Percentiles rank a stretch among this genome's conserved stretches.
Evolutionary conservation across 2,329 filamentous ascomycete genomes (phyloP).

Genomic region (Talaromyces verruculosus): DNA sequence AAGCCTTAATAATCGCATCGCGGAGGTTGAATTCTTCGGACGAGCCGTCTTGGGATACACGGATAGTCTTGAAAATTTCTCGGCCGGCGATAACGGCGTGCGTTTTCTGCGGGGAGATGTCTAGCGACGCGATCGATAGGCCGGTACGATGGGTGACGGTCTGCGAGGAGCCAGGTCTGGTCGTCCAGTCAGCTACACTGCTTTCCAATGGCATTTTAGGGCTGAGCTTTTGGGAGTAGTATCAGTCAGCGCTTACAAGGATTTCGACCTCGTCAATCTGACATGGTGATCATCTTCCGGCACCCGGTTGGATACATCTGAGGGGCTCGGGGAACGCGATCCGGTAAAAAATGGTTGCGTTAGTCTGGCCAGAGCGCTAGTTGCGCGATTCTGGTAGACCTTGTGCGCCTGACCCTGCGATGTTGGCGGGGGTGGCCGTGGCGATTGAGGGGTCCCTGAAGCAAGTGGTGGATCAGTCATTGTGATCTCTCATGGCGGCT

Average conservation of each 20-base stretch:
- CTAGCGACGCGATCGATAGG: conserved; percentile 62
- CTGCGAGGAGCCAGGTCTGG: conserved; percentile 51
- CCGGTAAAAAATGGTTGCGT: conserved; percentile 56
- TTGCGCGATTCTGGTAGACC: conserved; percentile 45
- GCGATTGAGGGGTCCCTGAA: conserved; percentile 27
- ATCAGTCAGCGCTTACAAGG: conserved; percentile 35
- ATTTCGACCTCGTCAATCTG: conserved; percentile 39
- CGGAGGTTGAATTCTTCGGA: conserved; percentile 65
- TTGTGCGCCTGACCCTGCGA: conserved; percentile 28
- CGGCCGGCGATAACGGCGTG: conserved; percentile 65
- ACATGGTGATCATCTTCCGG: conserved; percentile 26
- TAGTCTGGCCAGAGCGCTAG: conserved; percentile 52
- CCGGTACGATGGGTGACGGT: conserved; percentile 64
- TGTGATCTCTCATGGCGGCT: conserved; percentile 26
- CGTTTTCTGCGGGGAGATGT: conserved; percentile 62
- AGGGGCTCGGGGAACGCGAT: conserved; percentile 55
- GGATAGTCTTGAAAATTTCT: conserved; percentile 66
- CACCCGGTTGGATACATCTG: conserved; percentile 30
- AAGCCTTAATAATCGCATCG: conserved; percentile 59
- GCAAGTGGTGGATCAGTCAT: conserved; percentile 35
- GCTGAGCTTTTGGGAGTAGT: neutral
- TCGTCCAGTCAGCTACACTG: conserved; percentile 16
- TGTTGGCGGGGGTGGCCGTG: conserved; percentile 17
- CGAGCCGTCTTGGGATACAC: conserved; percentile 56
- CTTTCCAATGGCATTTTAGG: conserved; percentile 2